phyloP scores from a whole-genome alignment of 2,329 filamentous ascomycete species.

The Plectosphaerella cucumerina region DNA sequence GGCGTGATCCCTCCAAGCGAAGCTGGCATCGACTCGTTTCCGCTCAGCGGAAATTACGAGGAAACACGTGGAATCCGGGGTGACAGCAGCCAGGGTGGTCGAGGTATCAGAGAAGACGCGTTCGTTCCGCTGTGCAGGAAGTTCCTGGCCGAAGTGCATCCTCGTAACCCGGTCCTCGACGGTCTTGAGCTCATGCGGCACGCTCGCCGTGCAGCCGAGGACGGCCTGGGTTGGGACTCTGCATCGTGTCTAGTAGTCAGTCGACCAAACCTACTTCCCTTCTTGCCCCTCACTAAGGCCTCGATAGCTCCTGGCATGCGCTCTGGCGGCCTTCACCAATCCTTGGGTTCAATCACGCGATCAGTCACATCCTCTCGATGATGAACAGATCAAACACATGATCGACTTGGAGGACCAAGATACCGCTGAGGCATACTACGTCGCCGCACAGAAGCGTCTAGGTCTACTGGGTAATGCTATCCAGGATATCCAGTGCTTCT shows the following conservation, averaged over 20 bases:
- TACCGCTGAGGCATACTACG: slow-evolving; percentile 15
- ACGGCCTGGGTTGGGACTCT: slow-evolving; percentile 15
- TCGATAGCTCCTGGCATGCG: slow-evolving; percentile 6
- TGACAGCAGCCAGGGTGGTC: neutral
- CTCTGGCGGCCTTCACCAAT: slow-evolving; percentile 2
- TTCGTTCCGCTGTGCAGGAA: slow-evolving; percentile 9
- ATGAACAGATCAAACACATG: neutral
- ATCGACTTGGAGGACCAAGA: slow-evolving; percentile 2
- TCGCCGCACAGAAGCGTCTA: slow-evolving; percentile 16
- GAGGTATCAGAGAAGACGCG: slow-evolving; percentile 4
- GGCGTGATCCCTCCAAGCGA: slow-evolving; percentile 6
- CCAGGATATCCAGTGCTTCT: slow-evolving; percentile 19
- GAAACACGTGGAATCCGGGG: neutral
- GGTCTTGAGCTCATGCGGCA: slow-evolving; percentile 12
- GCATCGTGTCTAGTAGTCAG: slow-evolving; percentile 16
- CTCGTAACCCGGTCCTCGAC: slow-evolving; percentile 18
- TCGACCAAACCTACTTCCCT: neutral
- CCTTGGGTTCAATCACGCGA: slow-evolving; percentile 3
- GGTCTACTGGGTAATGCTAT: slow-evolving; percentile 15
- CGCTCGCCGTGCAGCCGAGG: slow-evolving; percentile 4
- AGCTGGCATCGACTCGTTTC: slow-evolving; percentile 9
- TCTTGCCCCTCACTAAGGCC: too few species aligned
- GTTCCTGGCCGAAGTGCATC: slow-evolving; percentile 15
- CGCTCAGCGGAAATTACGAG: neutral
- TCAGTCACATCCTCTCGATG: neutral